Percentiles rank a stretch among this genome's conserved stretches.
Conservation (phyloP, 2,329 filamentous ascomycete genomes). For the Cladosporium sp. region DNA sequence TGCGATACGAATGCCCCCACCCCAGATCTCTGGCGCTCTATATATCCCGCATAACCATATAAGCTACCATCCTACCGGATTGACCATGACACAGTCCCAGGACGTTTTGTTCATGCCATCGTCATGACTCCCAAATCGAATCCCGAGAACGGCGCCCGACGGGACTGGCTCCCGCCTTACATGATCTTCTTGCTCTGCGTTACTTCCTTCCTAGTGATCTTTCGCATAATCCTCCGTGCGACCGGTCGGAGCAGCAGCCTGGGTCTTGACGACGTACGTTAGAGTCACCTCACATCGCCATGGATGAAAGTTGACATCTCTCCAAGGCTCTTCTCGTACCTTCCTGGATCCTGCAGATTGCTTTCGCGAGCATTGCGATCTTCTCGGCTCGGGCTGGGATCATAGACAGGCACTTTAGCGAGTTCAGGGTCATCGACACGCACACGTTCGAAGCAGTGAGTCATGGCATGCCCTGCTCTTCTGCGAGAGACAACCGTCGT, state of each 20-base stretch:
- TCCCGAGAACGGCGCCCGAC: not conserved
- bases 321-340: conserved; percentile 20
- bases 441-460: not conserved
- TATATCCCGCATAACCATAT: too few species aligned
- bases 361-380: conserved; percentile 20
- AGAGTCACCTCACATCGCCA: not conserved
- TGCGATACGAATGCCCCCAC: too few species aligned
- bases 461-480: not conserved
- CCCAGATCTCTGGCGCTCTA: too few species aligned
- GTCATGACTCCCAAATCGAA: not conserved
- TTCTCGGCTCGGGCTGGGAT: conserved; percentile 19
- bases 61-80: too few species aligned
- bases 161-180: not conserved
- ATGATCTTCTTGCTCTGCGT: not conserved
- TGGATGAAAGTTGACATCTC: not conserved
- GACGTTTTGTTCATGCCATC: too few species aligned
- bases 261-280: not conserved
- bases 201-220: not conserved
- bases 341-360: conserved; percentile 19
- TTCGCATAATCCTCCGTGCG: not conserved
- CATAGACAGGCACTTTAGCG: conserved; percentile 32
- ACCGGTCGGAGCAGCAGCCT: not conserved
- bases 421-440: conserved; percentile 12
- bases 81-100: too few species aligned
- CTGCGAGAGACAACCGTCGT: conserved; percentile 18